Evolutionary conservation across 1,284 basidiomycete genomes (phyloP).

Genomic region (Neotropicomus parvogracilis): DNA sequence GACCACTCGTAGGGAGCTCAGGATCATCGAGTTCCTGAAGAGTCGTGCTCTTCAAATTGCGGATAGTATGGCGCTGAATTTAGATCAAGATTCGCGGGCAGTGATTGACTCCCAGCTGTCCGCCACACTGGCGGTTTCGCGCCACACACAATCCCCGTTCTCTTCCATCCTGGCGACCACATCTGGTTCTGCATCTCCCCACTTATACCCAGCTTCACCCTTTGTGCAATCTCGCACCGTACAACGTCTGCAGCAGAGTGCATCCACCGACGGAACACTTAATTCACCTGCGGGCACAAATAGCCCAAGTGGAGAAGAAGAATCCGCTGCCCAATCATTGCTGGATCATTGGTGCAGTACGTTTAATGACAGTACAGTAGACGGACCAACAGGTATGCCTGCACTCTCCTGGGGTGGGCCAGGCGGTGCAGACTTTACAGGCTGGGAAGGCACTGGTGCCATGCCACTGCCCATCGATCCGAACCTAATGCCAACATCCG

Average conservation of each 20-base stretch:
- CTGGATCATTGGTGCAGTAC: constrained; percentile 80
- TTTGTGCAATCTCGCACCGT: constrained; percentile 53
- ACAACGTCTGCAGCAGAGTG: constrained; percentile 57
- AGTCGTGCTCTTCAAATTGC: constrained; percentile 55
- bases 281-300: constrained; percentile 55
- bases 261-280: constrained; percentile 39
- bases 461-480: constrained; percentile 37
- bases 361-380: constrained; percentile 60
- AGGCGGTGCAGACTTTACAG: constrained; percentile 53
- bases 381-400: constrained; percentile 46
- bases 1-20: constrained; percentile 74
- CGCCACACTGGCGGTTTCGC: constrained; percentile 21
- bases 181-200: constrained; percentile 27
- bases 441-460: constrained; percentile 50
- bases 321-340: constrained; percentile 68
- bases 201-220: constrained; percentile 30
- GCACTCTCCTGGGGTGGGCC: constrained; percentile 62
- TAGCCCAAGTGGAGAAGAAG: constrained; percentile 70
- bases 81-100: constrained; percentile 22
- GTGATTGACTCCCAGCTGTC: constrained; percentile 41
- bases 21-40: constrained; percentile 77
- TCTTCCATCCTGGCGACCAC: constrained; percentile 37
- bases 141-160: constrained; percentile 34
- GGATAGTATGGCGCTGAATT: constrained; percentile 31
- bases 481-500: constrained; percentile 45